Base-by-base conservation (phyloP, 345 rosid species). In the Draba incana region DNA sequence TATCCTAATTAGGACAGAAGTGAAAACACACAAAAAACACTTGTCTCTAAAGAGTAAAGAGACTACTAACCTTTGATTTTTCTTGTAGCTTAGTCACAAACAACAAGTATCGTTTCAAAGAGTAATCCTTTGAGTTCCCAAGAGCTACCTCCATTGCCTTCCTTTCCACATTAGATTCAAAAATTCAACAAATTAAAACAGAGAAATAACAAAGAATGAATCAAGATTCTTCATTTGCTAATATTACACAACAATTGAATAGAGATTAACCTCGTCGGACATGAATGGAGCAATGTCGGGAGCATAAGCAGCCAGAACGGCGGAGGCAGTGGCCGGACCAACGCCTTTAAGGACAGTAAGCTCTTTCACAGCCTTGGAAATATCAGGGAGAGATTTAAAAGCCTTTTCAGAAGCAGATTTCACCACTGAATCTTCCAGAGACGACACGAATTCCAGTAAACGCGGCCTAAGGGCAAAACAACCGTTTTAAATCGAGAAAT, bases 261-360 rank as follows among this genome's bases (percentile, higher is more conserved):
- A 50, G 28, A 47, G 41, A 67, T 6, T 23, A 39, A 93, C 97
- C 90, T 93, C 97, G 56, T 93, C 92, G 45, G 94, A 90, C 96
- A 90, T 90, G 67, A 90, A 87, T 0, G 96, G 94, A 10, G 89
- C 89, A 62, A 84, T 65, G 45, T 83, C 86, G 3, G 94, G 97
- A 0, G 96, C 92, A 49, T 81, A 88, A 69, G 97, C 92, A 59
- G 97, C 94, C n/a, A 87, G 71, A 76, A 93, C 77, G 27, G 96
- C 97, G 3, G 97, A 90, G 8, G 94, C 96, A 0, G 96, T 88
- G 8, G 99, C 99, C 6, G 97, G 88, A 55, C 97, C 96, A 2
- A 90, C 88, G 4, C 98, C 99, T 81, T 88, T 90, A 78, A 93
- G 75, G 7, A 90, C 86, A 2, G 88, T 87, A 15, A 93, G 91